Base-by-base conservation (phyloP, 192 early-diverging fungal genomes). In the Backusella westeae region DNA sequence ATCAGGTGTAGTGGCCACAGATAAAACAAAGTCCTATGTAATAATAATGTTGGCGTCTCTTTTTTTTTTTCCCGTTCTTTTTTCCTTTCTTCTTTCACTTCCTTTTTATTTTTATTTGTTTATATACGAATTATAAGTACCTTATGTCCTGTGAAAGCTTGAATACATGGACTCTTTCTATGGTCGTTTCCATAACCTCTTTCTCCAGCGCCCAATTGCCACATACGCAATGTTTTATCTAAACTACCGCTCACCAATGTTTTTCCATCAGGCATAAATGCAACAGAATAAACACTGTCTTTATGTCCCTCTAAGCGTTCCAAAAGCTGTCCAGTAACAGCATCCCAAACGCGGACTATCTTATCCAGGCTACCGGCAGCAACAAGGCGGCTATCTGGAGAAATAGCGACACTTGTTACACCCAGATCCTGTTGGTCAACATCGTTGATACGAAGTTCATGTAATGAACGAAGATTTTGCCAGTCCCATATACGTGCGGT, bases 391-490 rank as follows among this genome's bases (percentile, higher is more conserved):
- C 95, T 92, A 83, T 97, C 95, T 0, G 96, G 96, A 75, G 92
- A 94, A 71, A 99, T 94, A 0, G 98, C 96, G n/a, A 99, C 96
- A 38, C 93, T 94, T 6, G 98, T 98, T 32, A 99, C 97, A 52
- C 97, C 97, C 0, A 94, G 89, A 85, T 99, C 97, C 83, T 96
- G 96, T 75, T 87, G 86, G 6, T 90, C 91, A 69, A 84, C 82
- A 71, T 97, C 94, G 32, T 95, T 93, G 69, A 95, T 95, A 29
- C 87, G 80, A 76, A 99, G 85, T 36, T 88, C 89, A 80, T 89
- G 87, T 56, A 96, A 44, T 63, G 89, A 89, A 71, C 88, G 91
- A 49, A 93, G 94, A 42, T 87, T 87, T 56, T 91, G 90, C 79
- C 95, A 88, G 81, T 94, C 93, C 97, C 97, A 99, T 32, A 99